phyloP scores from a whole-genome alignment of 805 yeast genomes.

The Candida yuanshanica region DNA sequence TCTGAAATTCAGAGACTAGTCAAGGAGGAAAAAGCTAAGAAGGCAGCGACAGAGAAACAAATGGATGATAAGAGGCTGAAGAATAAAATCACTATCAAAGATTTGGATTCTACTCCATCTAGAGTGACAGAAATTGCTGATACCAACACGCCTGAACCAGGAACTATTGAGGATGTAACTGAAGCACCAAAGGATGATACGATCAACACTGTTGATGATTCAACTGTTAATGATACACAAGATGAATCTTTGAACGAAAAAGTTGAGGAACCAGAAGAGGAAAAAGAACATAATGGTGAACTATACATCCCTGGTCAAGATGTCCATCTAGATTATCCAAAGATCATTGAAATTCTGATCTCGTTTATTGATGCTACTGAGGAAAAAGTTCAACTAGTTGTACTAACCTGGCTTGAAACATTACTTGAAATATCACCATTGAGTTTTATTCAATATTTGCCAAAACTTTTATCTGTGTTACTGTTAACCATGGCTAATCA shows the following conservation, averaged over 20 bases:
- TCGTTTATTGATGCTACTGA: slow-evolving; percentile 66
- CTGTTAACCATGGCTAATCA: slow-evolving; percentile 52
- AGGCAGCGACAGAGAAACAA: slow-evolving; percentile 1
- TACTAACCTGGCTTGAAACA: slow-evolving; percentile 76
- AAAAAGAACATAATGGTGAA: slow-evolving; percentile 40
- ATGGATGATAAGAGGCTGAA: slow-evolving; percentile 11
- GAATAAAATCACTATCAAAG: slow-evolving; percentile 13
- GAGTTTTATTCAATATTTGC: slow-evolving; percentile 67
- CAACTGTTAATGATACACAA: background rate
- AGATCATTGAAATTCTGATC: slow-evolving; percentile 75
- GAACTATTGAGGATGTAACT: background rate
- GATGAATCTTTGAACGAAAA: background rate
- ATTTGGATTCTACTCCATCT: slow-evolving; percentile 21
- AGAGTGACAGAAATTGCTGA: slow-evolving; percentile 13
- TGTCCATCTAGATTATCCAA: slow-evolving; percentile 71
- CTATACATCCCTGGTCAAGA: slow-evolving; percentile 74
- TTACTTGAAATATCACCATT: slow-evolving; percentile 69
- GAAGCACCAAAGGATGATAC: background rate
- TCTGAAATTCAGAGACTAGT: slow-evolving; percentile 58
- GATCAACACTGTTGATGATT: background rate
- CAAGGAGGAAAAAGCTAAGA: slow-evolving; percentile 25
- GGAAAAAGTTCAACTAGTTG: slow-evolving; percentile 71
- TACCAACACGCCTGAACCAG: background rate
- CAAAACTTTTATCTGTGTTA: slow-evolving; percentile 66
- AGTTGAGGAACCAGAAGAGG: slow-evolving; percentile 3